Conservation (phyloP, 805 yeast species). For the Myxozyma monticola region DNA sequence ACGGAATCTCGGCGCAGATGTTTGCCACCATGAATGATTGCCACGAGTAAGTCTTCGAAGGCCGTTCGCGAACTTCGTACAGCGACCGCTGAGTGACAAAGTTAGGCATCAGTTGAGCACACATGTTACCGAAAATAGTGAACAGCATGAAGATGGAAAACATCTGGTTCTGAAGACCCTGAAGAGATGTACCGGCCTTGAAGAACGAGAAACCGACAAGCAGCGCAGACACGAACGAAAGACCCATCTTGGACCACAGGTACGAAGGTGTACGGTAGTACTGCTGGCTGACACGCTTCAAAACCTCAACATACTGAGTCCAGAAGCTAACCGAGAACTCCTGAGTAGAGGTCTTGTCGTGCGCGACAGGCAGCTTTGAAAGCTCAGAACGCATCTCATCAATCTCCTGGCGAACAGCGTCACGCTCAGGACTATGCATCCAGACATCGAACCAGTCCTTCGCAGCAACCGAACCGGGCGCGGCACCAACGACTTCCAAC, state of each 20-base stretch:
- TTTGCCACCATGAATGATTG: slow-evolving; percentile 60
- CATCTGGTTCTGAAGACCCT: slow-evolving; percentile 82
- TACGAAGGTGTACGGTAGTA: slow-evolving; percentile 64
- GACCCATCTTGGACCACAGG: slow-evolving; percentile 55
- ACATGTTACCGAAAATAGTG: slow-evolving; percentile 54
- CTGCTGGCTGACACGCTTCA: slow-evolving; percentile 55
- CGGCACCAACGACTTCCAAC: slow-evolving; percentile 58
- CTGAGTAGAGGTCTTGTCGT: slow-evolving; percentile 33
- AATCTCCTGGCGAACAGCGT: slow-evolving; percentile 59
- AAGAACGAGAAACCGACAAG: slow-evolving; percentile 70
- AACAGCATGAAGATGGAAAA: slow-evolving; percentile 70
- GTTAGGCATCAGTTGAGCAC: slow-evolving; percentile 64
- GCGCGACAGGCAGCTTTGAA: slow-evolving; percentile 7
- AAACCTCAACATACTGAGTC: slow-evolving; percentile 47
- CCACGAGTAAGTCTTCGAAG: slow-evolving; percentile 72
- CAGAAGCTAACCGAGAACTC: slow-evolving; percentile 53
- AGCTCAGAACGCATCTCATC: slow-evolving; percentile 63
- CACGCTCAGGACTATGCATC: slow-evolving; percentile 65
- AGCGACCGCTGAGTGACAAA: slow-evolving; percentile 62
- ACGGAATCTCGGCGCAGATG: slow-evolving; percentile 65
- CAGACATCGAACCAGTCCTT: slow-evolving; percentile 58
- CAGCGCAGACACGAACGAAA: slow-evolving; percentile 54
- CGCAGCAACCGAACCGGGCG: slow-evolving; percentile 39
- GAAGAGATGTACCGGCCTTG: slow-evolving; percentile 60
- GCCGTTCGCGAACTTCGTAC: slow-evolving; percentile 72